These are phyloP conservation scores for Paxillus rubicundulus DNA, from an alignment of 768 basidiomycete genomes.

Conservation along the genomic window DNA sequence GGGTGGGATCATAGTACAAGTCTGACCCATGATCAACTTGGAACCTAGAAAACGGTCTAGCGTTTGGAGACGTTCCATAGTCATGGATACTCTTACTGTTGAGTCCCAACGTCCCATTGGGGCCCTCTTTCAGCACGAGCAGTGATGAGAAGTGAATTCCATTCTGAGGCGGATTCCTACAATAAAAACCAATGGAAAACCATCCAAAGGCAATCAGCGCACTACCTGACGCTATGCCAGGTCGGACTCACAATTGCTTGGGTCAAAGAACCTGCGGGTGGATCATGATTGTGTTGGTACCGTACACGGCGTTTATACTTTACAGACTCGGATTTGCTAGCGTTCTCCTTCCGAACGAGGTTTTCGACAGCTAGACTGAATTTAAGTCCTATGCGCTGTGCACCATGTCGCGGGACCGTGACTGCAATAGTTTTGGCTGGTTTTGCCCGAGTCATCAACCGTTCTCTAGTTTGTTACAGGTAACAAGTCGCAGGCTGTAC, in stretches of 20 bases:
- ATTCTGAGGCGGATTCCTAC: slow-evolving; percentile 77
- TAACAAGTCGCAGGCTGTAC: too few species aligned
- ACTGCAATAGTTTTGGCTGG: slow-evolving; percentile 56
- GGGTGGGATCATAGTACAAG: slow-evolving; percentile 70
- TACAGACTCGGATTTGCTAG: slow-evolving; percentile 58
- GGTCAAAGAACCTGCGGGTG: slow-evolving; percentile 40
- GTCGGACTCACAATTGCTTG: slow-evolving; percentile 60
- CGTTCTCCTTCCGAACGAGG: slow-evolving; percentile 47
- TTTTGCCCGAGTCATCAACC: slow-evolving; percentile 38
- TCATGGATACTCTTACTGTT: slow-evolving; percentile 55
- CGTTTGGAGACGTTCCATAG: background rate
- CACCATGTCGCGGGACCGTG: slow-evolving; percentile 71
- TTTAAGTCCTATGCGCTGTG: slow-evolving; percentile 67
- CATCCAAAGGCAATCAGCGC: slow-evolving; percentile 3
- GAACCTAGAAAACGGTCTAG: slow-evolving; percentile 46
- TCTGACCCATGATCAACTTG: slow-evolving; percentile 71
- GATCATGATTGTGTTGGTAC: slow-evolving; percentile 61
- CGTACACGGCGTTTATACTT: slow-evolving; percentile 25
- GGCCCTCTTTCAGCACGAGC: slow-evolving; percentile 82
- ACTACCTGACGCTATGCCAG: background rate
- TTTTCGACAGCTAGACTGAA: slow-evolving; percentile 57
- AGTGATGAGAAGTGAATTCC: slow-evolving; percentile 78
- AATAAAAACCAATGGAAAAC: background rate
- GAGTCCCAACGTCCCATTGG: slow-evolving; percentile 85
- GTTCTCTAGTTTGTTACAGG: too few species aligned